Percentiles rank a stretch among this genome's conserved stretches.
Evolutionary conservation across 257 asterid genomes (phyloP).

Genomic region (Solanum acaule): DNA sequence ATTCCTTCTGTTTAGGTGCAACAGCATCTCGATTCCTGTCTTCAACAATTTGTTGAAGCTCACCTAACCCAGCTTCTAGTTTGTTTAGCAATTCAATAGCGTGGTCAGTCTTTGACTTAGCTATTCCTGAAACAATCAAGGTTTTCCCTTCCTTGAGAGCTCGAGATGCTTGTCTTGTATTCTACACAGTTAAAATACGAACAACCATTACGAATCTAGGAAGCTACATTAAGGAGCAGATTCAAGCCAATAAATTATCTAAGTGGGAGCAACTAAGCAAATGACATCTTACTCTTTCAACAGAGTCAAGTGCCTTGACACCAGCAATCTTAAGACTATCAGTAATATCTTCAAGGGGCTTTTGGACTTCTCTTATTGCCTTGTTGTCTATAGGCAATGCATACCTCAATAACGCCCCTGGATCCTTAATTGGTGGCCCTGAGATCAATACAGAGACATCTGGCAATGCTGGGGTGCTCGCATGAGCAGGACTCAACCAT

Average conservation of each 20-base stretch:
- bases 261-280: not conserved
- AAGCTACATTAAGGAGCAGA: not conserved
- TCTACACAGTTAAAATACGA: constrained; percentile 36
- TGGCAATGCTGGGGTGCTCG: constrained; percentile 50
- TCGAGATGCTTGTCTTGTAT: constrained; percentile 77
- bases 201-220: not conserved
- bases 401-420: constrained; percentile 81
- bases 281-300: constrained; percentile 62
- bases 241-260: not conserved
- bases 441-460: constrained; percentile 87
- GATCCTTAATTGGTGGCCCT: constrained; percentile 97
- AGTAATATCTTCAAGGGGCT: constrained; percentile 93
- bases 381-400: constrained; percentile 91
- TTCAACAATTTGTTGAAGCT: constrained; percentile 67
- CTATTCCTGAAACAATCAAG: constrained; percentile 72
- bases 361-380: constrained; percentile 94
- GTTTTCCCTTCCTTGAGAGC: constrained; percentile 70
- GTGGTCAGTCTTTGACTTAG: constrained; percentile 70
- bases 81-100: constrained; percentile 76
- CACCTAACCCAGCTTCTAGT: constrained; percentile 78
- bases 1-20: constrained; percentile 89
- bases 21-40: constrained; percentile 68
- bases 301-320: constrained; percentile 75
- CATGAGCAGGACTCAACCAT: constrained; percentile 39
- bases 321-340: constrained; percentile 90